Evolutionary conservation across 805 yeast species (phyloP).

Genomic region (Nakazawaea pomicola): DNA sequence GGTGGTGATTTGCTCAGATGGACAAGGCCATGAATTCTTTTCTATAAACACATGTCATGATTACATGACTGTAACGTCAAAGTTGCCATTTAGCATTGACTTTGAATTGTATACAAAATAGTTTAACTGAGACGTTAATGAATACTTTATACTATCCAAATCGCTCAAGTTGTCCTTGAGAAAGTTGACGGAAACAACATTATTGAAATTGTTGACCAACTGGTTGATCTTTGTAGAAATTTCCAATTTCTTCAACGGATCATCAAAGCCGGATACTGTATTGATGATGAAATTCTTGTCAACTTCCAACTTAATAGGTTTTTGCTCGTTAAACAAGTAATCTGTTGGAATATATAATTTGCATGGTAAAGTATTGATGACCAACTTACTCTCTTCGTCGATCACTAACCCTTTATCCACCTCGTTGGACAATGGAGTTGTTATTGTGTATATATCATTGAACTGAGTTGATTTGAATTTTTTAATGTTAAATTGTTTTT

Average conservation of each 20-base stretch:
- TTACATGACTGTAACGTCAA: too few relatives aligned
- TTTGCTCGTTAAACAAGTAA: conserved; percentile 22
- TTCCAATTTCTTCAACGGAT: conserved; percentile 23
- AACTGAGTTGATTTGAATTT: conserved; percentile 25
- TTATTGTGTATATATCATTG: conserved; percentile 24
- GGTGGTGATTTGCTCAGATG: conserved; percentile 36
- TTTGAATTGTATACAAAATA: conserved; percentile 22
- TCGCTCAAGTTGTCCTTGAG: conserved; percentile 11
- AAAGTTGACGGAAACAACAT: conserved; percentile 17
- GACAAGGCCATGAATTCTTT: conserved; percentile 31
- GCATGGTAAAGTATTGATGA: conserved; percentile 22
- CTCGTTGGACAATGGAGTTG: conserved; percentile 22
- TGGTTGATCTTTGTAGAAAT: conserved; percentile 27
- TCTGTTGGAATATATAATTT: conserved; percentile 27
- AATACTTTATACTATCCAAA: conserved; percentile 14
- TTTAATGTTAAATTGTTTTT: conserved; percentile 14
- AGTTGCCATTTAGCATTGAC: background rate
- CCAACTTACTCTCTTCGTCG: conserved; percentile 15
- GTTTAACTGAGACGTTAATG: conserved; percentile 28
- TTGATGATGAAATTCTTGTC: conserved; percentile 26
- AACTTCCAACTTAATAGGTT: conserved; percentile 23
- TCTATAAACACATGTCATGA: too few relatives aligned
- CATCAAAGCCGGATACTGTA: conserved; percentile 23
- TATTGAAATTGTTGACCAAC: conserved; percentile 24
- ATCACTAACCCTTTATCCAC: conserved; percentile 20